phyloP scores from a whole-genome alignment of 129 eudicot genomes.

The Saposhnikovia divaricata region DNA sequence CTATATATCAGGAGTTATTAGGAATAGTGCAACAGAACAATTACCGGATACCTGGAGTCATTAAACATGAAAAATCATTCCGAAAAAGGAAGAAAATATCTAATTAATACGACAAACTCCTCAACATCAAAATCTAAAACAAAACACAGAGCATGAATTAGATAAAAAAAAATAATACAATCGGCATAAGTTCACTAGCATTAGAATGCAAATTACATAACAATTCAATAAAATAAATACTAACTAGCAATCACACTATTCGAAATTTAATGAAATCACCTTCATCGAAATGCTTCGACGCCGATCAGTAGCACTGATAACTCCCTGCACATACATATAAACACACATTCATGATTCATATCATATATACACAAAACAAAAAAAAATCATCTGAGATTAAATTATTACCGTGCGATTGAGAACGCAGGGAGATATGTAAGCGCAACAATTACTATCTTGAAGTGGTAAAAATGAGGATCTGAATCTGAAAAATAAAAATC shows the following conservation, averaged over 20 bases:
- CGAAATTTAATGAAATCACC: slow-evolving; percentile 23
- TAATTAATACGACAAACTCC: neutral
- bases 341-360: neutral
- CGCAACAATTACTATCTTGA: slow-evolving; percentile 31
- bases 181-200: neutral
- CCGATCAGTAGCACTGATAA: slow-evolving; percentile 25
- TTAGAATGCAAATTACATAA: neutral
- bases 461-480: slow-evolving; percentile 58
- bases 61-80: neutral
- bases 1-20: neutral
- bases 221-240: neutral
- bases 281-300: slow-evolving; percentile 18
- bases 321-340: slow-evolving; percentile 33
- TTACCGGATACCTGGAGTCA: neutral
- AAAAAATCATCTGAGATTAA: neutral
- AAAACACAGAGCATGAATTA: neutral
- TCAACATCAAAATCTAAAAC: neutral
- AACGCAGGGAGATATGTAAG: slow-evolving; percentile 26
- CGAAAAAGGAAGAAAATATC: neutral
- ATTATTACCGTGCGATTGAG: slow-evolving; percentile 33
- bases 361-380: neutral
- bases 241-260: slow-evolving; percentile 5
- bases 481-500: neutral
- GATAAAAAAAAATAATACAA: neutral
- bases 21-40: neutral